These are phyloP conservation scores for Neofusicoccum ribis DNA, from an alignment of 2,329 filamentous ascomycete species.

Conservation along the genomic window DNA sequence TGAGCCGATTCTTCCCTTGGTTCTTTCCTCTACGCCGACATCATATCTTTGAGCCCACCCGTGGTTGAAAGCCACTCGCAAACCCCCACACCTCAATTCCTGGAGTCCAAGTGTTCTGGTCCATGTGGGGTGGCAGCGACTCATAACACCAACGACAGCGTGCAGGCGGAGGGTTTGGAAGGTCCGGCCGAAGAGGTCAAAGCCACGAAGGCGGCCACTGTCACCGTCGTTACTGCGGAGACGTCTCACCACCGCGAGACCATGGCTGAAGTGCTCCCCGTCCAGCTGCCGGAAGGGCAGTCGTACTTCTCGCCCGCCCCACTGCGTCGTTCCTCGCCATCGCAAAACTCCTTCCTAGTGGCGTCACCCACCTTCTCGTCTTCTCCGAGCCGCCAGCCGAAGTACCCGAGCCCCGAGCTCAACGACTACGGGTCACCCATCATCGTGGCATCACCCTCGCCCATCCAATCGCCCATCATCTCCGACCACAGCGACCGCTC, in stretches of 20 bases:
- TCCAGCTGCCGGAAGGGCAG: conserved; percentile 44
- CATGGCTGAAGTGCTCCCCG: conserved; percentile 48
- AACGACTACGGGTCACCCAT: conserved; percentile 27
- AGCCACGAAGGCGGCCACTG: conserved; percentile 1
- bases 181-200: not conserved
- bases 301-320: conserved; percentile 42
- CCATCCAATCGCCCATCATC: conserved; percentile 24
- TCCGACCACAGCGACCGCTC: conserved; percentile 47
- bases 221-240: conserved; percentile 3
- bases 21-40: conserved; percentile 9
- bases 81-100: not conserved
- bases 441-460: conserved; percentile 1
- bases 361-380: conserved; percentile 30
- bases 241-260: conserved; percentile 17
- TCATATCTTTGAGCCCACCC: not conserved
- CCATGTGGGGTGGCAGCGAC: conserved; percentile 11
- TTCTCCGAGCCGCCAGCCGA: conserved; percentile 32
- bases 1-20: conserved; percentile 16
- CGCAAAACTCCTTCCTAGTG: conserved; percentile 45
- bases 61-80: not conserved
- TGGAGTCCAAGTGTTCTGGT: not conserved
- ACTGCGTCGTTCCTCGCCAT: conserved; percentile 43
- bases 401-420: conserved; percentile 33
- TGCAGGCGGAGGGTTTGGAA: conserved; percentile 13
- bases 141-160: conserved; percentile 16